phyloP scores from a whole-genome alignment of 192 early-diverging fungal species.

The Chytriomyces confervae region DNA sequence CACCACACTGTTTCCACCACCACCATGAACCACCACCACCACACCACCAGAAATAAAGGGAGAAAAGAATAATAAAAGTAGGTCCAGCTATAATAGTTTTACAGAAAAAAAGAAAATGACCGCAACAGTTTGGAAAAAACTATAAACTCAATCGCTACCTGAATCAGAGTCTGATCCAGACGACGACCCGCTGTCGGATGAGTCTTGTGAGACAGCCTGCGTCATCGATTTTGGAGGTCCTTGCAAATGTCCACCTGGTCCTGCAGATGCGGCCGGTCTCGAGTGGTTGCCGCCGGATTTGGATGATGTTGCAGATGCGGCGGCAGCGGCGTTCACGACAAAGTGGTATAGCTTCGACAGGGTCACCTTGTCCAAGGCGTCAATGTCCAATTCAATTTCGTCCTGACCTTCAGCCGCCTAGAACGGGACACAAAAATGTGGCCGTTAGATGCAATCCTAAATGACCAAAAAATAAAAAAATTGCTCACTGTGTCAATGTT shows the following conservation, averaged over 20 bases:
- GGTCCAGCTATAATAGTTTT: too few relatives aligned
- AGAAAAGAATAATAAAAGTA: not conserved
- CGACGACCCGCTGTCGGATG: slow-evolving; percentile 9
- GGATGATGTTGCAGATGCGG: not conserved
- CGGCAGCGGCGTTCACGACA: slow-evolving; percentile 53
- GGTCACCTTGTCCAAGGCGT: slow-evolving; percentile 80
- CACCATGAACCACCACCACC: not conserved
- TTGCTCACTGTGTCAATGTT: slow-evolving; percentile 23
- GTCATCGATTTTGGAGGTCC: not conserved
- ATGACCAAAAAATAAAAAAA: not conserved
- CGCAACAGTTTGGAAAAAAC: too few relatives aligned
- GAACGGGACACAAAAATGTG: not conserved
- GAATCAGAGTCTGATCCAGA: slow-evolving; percentile 40
- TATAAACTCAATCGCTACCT: slow-evolving; percentile 25
- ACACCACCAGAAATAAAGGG: not conserved
- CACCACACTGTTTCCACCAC: not conserved
- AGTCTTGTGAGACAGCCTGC: not conserved
- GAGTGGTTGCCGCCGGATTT: not conserved
- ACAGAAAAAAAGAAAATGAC: too few relatives aligned
- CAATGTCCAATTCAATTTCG: slow-evolving; percentile 97
- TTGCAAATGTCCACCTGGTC: not conserved
- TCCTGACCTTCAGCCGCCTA: slow-evolving; percentile 64
- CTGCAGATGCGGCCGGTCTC: not conserved
- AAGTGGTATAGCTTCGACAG: slow-evolving; percentile 86
- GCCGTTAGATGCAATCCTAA: not conserved